Percentiles rank a stretch among this genome's conserved stretches.
Conservation (phyloP, 2,329 filamentous ascomycete species). For the Berkeleyomyces basicola region DNA sequence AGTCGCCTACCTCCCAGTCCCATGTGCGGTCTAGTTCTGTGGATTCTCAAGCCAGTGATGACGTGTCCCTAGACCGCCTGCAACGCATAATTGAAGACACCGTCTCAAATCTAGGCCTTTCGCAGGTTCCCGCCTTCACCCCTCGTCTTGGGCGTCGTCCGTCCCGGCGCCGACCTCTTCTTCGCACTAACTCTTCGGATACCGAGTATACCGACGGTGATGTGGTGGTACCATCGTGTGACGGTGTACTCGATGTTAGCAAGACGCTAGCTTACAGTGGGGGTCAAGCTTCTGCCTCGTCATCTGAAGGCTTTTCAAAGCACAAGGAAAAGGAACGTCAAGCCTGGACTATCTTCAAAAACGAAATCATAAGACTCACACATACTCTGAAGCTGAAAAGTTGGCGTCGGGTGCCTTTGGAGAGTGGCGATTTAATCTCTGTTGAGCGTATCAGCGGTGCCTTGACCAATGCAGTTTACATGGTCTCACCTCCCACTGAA, state of each 20-base stretch:
- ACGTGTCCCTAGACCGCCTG: constrained; percentile 60
- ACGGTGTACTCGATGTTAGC: constrained; percentile 74
- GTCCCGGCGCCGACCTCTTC: constrained; percentile 20
- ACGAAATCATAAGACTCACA: constrained; percentile 72
- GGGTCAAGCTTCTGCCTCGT: constrained; percentile 27
- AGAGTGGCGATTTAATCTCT: constrained; percentile 48
- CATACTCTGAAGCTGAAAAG: constrained; percentile 84
- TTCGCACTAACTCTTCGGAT: constrained; percentile 51
- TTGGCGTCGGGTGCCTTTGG: constrained; percentile 69
- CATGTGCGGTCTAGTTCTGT: constrained; percentile 35
- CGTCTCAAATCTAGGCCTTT: constrained; percentile 37
- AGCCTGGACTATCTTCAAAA: constrained; percentile 76
- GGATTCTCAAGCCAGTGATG: constrained; percentile 44
- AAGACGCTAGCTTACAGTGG: constrained; percentile 68
- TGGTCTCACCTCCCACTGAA: constrained; percentile 59
- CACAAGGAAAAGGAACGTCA: constrained; percentile 49
- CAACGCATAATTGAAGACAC: constrained; percentile 63
- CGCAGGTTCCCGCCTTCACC: constrained; percentile 27
- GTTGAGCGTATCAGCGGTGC: constrained; percentile 76
- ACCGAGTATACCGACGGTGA: constrained; percentile 77
- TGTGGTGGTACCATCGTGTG: constrained; percentile 65
- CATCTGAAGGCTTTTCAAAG: constrained; percentile 18
- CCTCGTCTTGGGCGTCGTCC: constrained; percentile 29
- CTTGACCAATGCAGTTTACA: constrained; percentile 90
- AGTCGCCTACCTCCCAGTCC: not conserved